phyloP scores from a whole-genome alignment of 2,329 filamentous ascomycete genomes.

The Diaporthe sp. region DNA sequence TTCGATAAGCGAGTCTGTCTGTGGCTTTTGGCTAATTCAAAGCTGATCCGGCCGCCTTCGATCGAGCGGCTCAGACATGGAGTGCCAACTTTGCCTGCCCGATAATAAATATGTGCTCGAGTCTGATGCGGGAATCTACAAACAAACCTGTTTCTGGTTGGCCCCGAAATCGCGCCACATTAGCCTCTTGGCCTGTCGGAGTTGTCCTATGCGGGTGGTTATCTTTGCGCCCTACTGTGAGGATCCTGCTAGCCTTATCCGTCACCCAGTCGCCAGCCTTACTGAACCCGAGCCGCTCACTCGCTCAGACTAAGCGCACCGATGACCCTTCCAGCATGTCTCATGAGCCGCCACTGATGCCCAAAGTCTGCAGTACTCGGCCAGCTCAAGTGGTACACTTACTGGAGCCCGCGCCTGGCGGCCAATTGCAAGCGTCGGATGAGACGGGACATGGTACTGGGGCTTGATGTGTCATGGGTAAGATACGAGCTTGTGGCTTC shows the following conservation, averaged over 20 bases:
- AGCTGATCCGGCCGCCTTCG: background rate
- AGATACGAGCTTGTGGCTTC: slow-evolving; percentile 4
- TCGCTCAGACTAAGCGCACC: background rate
- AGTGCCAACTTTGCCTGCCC: background rate
- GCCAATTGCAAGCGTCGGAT: background rate
- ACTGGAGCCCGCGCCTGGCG: background rate
- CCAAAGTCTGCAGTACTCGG: background rate
- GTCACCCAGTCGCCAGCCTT: background rate
- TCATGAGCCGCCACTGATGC: background rate
- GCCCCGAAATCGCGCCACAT: background rate
- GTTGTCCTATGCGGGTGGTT: background rate
- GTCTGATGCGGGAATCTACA: background rate
- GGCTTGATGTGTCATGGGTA: background rate
- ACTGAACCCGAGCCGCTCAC: background rate
- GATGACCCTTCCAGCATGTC: background rate
- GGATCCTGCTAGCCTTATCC: background rate
- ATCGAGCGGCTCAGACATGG: background rate
- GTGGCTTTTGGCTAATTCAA: background rate
- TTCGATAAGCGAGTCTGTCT: too few species aligned
- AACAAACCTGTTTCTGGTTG: background rate
- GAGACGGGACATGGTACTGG: background rate
- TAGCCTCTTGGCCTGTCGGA: slow-evolving; percentile 17
- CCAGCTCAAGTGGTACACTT: background rate
- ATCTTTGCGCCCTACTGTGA: background rate
- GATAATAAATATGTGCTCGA: background rate